Conservation (phyloP, 768 basidiomycete species). For the Lactarius trivialis region DNA sequence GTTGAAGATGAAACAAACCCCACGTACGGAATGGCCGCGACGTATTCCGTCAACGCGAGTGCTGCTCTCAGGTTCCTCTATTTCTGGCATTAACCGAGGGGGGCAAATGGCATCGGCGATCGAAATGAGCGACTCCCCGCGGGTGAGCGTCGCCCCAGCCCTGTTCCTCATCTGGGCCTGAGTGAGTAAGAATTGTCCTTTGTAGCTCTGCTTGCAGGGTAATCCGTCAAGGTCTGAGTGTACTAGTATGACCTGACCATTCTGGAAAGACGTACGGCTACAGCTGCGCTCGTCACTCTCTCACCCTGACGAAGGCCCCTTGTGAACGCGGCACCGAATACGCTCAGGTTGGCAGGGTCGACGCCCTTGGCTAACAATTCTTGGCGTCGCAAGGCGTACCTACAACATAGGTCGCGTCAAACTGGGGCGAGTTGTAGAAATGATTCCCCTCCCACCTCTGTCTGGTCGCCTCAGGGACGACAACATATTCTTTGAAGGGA, state of each 20-base stretch:
- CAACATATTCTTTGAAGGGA: conserved; percentile 12
- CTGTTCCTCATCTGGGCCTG: not conserved
- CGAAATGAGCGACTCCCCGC: conserved; percentile 6
- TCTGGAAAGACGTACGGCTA: not conserved
- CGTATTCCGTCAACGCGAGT: not conserved
- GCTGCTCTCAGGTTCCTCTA: not conserved
- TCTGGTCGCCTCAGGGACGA: conserved; percentile 8
- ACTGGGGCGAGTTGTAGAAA: not conserved
- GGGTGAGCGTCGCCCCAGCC: not conserved
- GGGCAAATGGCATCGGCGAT: conserved; percentile 15
- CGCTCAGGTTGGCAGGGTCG: not conserved
- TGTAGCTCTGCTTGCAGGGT: not conserved
- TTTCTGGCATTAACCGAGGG: not conserved
- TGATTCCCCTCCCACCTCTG: not conserved
- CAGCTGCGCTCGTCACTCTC: conserved; percentile 6
- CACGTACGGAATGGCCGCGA: conserved; percentile 12
- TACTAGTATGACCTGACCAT: not conserved
- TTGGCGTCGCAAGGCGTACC: conserved; percentile 2
- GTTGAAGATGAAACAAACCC: not conserved
- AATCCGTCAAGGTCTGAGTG: not conserved
- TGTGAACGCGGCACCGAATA: conserved; percentile 4
- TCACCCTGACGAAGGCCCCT: not conserved
- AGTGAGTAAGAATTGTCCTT: conserved; percentile 1
- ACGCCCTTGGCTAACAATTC: not conserved
- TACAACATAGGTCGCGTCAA: not conserved